Evolutionary conservation across 2,329 filamentous ascomycete genomes (phyloP).

Genomic region (Fusarium xylarioides): DNA sequence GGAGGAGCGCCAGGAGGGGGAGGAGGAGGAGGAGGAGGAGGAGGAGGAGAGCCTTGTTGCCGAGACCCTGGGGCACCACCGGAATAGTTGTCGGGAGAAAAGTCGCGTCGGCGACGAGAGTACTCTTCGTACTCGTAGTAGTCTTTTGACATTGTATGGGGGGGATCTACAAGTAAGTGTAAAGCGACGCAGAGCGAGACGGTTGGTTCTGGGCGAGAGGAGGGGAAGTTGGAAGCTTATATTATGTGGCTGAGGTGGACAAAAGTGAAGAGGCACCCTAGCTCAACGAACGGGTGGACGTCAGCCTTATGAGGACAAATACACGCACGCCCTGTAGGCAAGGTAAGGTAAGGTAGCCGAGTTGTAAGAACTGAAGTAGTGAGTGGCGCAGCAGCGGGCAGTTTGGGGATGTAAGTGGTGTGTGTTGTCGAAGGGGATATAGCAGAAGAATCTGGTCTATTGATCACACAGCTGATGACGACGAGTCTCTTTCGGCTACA

Average conservation of each 20-base stretch:
- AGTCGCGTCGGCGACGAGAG: constrained; percentile 39
- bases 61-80: constrained; percentile 39
- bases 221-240: not conserved
- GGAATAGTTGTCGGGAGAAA: constrained; percentile 47
- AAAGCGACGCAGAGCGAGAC: not conserved
- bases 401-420: not conserved
- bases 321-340: not conserved
- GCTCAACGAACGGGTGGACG: not conserved
- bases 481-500: not conserved
- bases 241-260: constrained; percentile 9
- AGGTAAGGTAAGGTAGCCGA: not conserved
- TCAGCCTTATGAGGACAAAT: constrained; percentile 26
- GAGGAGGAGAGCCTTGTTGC: constrained; percentile 13
- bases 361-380: not conserved
- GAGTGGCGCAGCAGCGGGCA: constrained; percentile 6
- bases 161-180: not conserved
- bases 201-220: not conserved
- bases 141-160: constrained; percentile 35
- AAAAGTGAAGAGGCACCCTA: not conserved
- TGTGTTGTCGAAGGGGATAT: not conserved
- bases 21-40: constrained; percentile 26
- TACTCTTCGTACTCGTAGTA: constrained; percentile 46
- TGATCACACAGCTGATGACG: not conserved
- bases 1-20: constrained; percentile 33
- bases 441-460: not conserved